A percentile compares a stretch with the other conserved stretches of the same genome.
These are phyloP conservation scores for Melaleuca quinquenervia DNA, from an alignment of 345 rosid genomes.

Conservation along the genomic window DNA sequence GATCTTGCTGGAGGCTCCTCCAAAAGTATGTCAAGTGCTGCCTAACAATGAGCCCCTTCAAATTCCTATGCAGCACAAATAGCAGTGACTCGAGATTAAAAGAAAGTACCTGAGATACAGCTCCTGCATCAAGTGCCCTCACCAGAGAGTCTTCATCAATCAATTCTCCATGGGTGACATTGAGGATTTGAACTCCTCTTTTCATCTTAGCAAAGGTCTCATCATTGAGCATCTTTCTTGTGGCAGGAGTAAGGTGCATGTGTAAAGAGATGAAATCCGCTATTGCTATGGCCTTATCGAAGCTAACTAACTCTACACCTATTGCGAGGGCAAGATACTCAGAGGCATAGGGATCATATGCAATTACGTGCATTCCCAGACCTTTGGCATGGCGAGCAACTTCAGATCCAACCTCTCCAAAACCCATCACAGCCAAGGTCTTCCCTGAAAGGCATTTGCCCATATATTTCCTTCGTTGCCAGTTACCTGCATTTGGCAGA, in stretches of 20 bases:
- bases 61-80: neutral
- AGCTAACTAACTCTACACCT: conserved; percentile 70
- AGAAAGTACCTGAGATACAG: conserved; percentile 49
- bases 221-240: conserved; percentile 60
- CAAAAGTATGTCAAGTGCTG: conserved; percentile 75
- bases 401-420: conserved; percentile 86
- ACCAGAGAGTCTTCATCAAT: conserved; percentile 83
- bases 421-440: conserved; percentile 72
- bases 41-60: conserved; percentile 6
- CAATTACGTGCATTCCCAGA: conserved; percentile 84
- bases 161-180: conserved; percentile 88
- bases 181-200: conserved; percentile 70
- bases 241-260: conserved; percentile 83
- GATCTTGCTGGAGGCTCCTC: conserved; percentile 61
- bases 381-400: conserved; percentile 88
- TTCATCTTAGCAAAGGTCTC: conserved; percentile 82
- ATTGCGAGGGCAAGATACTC: conserved; percentile 82
- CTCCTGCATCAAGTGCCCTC: conserved; percentile 72
- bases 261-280: conserved; percentile 82
- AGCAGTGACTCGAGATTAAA: neutral
- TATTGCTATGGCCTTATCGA: conserved; percentile 60
- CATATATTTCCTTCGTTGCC: conserved; percentile 75
- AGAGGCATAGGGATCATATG: conserved; percentile 81
- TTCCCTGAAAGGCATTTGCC: conserved; percentile 85
- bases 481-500: conserved; percentile 39